These are phyloP conservation scores for Phaffia australis DNA, from an alignment of 768 basidiomycete genomes.

Conservation along the genomic window DNA sequence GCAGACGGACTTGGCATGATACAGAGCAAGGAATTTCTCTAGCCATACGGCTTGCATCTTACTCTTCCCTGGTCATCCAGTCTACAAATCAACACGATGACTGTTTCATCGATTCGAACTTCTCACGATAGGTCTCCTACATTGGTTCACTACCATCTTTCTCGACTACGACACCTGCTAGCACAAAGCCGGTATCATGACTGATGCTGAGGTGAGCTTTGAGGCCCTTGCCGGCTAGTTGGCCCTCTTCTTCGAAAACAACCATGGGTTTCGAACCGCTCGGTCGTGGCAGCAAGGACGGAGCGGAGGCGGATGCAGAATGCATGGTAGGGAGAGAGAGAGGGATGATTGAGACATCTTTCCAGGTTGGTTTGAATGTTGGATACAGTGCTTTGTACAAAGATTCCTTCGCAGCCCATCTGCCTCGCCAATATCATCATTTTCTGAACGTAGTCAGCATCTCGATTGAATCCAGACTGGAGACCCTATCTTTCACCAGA, in stretches of 20 bases:
- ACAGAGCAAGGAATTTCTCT: too few species aligned
- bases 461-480: not conserved
- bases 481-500: too few species aligned
- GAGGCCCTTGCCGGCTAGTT: not conserved
- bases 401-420: slow-evolving; percentile 24
- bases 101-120: too few species aligned
- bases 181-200: slow-evolving; percentile 23
- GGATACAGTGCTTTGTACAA: slow-evolving; percentile 26
- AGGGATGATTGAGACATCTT: slow-evolving; percentile 20
- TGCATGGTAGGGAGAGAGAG: not conserved
- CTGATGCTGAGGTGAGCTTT: slow-evolving; percentile 22
- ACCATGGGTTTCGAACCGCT: not conserved
- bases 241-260: not conserved
- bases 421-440: not conserved
- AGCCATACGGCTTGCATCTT: too few species aligned
- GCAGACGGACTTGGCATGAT: too few species aligned
- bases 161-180: slow-evolving; percentile 24
- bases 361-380: slow-evolving; percentile 15
- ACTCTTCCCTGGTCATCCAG: too few species aligned
- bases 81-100: too few species aligned
- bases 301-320: too few species aligned
- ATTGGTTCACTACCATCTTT: not conserved
- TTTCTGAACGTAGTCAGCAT: too few species aligned
- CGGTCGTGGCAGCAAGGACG: too few species aligned
- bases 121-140: too few species aligned